These are phyloP conservation scores for Omphalotus olearius DNA, from an alignment of 1,284 basidiomycete species.

Conservation along the genomic window DNA sequence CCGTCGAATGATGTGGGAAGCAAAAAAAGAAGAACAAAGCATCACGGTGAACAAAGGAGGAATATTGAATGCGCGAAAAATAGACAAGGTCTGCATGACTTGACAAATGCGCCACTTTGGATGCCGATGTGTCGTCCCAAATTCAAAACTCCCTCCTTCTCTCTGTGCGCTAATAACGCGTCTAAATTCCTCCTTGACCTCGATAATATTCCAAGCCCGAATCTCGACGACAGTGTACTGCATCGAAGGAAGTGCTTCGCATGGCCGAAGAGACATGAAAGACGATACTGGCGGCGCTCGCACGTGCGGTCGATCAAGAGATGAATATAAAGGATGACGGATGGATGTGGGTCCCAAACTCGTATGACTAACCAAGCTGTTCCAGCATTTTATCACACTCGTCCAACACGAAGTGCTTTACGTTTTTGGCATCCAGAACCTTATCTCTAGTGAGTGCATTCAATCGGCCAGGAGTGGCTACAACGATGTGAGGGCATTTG, in stretches of 20 bases:
- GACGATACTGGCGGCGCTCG: conserved; percentile 22
- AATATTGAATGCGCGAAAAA: conserved; percentile 2
- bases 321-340: conserved; percentile 37
- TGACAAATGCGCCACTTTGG: conserved; percentile 2
- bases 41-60: conserved; percentile 22
- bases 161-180: background rate
- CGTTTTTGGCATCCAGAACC: conserved; percentile 86
- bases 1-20: conserved; percentile 28
- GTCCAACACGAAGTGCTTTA: conserved; percentile 99
- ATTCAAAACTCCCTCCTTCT: background rate
- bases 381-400: conserved; percentile 99
- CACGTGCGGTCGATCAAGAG: conserved; percentile 28
- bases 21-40: conserved; percentile 40
- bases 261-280: conserved; percentile 22
- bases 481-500: conserved; percentile 98
- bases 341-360: conserved; percentile 53
- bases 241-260: conserved; percentile 25
- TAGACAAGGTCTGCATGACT: background rate
- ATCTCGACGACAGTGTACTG: conserved; percentile 27
- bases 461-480: conserved; percentile 95
- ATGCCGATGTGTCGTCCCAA: background rate
- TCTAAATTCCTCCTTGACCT: conserved; percentile 11
- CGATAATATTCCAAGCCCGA: conserved; percentile 22
- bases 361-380: conserved; percentile 96
- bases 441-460: conserved; percentile 94